A percentile compares a stretch with the other conserved stretches of the same genome.
Evolutionary conservation across 2,329 filamentous ascomycete species (phyloP).

Genomic region (Trichoderma sp.): DNA sequence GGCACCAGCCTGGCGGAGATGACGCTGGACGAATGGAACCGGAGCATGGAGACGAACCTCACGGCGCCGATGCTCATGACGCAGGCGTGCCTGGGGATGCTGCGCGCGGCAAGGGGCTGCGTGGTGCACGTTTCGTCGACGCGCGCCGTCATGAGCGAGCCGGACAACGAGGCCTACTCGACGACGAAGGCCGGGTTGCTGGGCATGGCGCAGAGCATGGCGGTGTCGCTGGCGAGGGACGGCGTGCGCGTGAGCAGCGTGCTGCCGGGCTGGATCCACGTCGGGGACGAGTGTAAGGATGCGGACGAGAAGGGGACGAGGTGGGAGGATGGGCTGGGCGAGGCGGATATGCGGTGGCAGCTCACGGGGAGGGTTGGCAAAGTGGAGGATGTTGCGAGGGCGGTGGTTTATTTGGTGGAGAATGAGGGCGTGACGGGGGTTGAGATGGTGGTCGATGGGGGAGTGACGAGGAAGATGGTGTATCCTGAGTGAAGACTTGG

Average conservation of each 20-base stretch:
- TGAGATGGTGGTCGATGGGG: conserved; percentile 39
- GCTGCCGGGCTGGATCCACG: conserved; percentile 57
- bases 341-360: conserved; percentile 54
- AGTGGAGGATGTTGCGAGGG: conserved; percentile 47
- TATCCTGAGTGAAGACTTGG: conserved; percentile 36
- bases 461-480: conserved; percentile 40
- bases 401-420: conserved; percentile 37
- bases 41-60: conserved; percentile 44
- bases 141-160: conserved; percentile 53
- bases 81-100: conserved; percentile 37
- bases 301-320: conserved; percentile 43
- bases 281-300: conserved; percentile 42
- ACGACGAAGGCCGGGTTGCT: conserved; percentile 55
- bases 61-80: conserved; percentile 42
- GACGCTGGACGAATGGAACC: conserved; percentile 45
- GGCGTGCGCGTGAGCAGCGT: conserved; percentile 54
- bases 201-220: conserved; percentile 54
- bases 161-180: conserved; percentile 54
- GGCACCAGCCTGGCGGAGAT: conserved; percentile 38
- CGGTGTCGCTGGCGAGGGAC: conserved; percentile 48
- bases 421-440: conserved; percentile 38
- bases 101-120: conserved; percentile 34
- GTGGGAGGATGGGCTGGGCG: conserved; percentile 52
- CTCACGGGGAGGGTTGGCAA: conserved; percentile 54
- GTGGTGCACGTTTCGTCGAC: conserved; percentile 56